phyloP scores from a whole-genome alignment of 2,329 filamentous ascomycete species.

The Fusarium nurragi region DNA sequence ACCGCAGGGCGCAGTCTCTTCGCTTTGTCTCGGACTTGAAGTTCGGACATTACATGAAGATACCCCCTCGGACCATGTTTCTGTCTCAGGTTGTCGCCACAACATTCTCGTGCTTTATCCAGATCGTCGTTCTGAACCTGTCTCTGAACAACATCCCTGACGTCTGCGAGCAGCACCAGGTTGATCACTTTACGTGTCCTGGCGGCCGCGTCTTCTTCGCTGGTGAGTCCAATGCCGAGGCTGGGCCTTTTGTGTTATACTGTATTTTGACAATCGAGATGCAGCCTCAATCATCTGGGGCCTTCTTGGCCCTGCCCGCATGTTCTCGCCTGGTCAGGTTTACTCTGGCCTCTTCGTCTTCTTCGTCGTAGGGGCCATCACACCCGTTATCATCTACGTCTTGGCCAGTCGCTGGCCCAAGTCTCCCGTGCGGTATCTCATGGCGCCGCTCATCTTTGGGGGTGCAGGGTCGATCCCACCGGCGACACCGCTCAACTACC shows the following conservation, averaged over 20 bases:
- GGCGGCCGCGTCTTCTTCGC: slow-evolving; percentile 72
- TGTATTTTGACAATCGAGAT: slow-evolving; percentile 6
- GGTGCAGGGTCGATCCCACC: slow-evolving; percentile 67
- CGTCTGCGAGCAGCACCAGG: slow-evolving; percentile 68
- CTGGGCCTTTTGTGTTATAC: background rate
- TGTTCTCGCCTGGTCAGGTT: slow-evolving; percentile 70
- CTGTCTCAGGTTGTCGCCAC: slow-evolving; percentile 72
- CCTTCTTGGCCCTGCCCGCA: slow-evolving; percentile 69
- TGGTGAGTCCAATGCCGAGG: slow-evolving; percentile 49
- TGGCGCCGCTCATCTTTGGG: slow-evolving; percentile 71
- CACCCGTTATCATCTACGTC: slow-evolving; percentile 63
- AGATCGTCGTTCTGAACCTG: slow-evolving; percentile 71
- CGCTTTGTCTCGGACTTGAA: slow-evolving; percentile 74
- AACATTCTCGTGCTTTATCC: slow-evolving; percentile 72
- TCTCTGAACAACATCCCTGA: slow-evolving; percentile 68
- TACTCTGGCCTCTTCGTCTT: slow-evolving; percentile 69
- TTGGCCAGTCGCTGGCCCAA: slow-evolving; percentile 60
- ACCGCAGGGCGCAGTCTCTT: slow-evolving; percentile 64
- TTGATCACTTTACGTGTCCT: slow-evolving; percentile 70
- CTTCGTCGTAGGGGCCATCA: slow-evolving; percentile 65
- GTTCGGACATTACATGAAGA: slow-evolving; percentile 79
- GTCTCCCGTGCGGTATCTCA: slow-evolving; percentile 62
- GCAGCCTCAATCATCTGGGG: slow-evolving; percentile 73
- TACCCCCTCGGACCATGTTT: slow-evolving; percentile 73
- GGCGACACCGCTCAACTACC: slow-evolving; percentile 78